phyloP scores from a whole-genome alignment of 2,329 filamentous ascomycete species.

The Chaetomium sp. region DNA sequence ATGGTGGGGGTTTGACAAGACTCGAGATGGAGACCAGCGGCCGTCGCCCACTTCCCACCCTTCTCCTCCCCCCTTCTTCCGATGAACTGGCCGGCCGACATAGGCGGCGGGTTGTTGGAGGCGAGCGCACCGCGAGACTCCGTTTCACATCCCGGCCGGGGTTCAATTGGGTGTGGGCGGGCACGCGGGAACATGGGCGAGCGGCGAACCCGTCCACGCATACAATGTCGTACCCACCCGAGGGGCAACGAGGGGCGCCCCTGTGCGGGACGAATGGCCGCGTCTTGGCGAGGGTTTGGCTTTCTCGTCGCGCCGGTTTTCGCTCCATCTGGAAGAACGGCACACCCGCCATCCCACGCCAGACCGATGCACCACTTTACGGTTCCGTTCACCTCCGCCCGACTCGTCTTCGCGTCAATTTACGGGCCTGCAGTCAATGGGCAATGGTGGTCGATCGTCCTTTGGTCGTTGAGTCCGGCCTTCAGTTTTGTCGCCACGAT shows the following conservation, averaged over 20 bases:
- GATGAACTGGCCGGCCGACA: constrained; percentile 11
- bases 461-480: too few species aligned
- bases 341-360: constrained; percentile 15
- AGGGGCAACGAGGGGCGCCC: constrained; percentile 5
- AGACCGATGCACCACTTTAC: constrained; percentile 7
- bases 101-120: constrained; percentile 4
- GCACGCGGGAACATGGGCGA: not conserved
- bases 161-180: constrained; percentile 5
- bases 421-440: not conserved
- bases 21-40: constrained; percentile 7
- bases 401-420: constrained; percentile 1
- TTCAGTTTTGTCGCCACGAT: too few species aligned
- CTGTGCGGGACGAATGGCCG: constrained; percentile 18
- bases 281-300: constrained; percentile 17
- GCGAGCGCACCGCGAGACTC: constrained; percentile 4
- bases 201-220: constrained; percentile 13
- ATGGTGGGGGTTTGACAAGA: constrained; percentile 7
- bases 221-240: not conserved
- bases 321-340: constrained; percentile 16
- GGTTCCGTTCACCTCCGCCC: not conserved
- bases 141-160: constrained; percentile 10
- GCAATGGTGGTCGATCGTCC: too few species aligned
- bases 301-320: constrained; percentile 19
- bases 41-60: not conserved
- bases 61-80: constrained; percentile 4